Evolutionary conservation across 139 green algal genomes (phyloP), one percentile per base, ranked within the genome.

Genomic region (Zygnema circumcarinatum): DNA sequence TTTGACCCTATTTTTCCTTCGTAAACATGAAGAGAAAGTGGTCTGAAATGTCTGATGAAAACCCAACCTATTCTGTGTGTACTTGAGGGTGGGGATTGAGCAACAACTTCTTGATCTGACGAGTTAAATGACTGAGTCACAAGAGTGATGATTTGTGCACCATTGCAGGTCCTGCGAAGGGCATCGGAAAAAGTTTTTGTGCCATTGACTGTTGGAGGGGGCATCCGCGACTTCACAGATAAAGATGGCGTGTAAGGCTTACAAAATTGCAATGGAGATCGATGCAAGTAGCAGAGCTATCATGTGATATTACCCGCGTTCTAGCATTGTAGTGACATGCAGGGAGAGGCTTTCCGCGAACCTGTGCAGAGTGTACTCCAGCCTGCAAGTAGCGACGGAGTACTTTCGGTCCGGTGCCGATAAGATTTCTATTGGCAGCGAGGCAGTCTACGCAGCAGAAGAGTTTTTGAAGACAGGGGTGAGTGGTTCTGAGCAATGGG

Each of bases 341-440:
- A n/a, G n/a, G n/a, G n/a, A n/a, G n/a, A n/a, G n/a, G n/a, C n/a
- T n/a, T n/a, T n/a, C n/a, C n/a, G n/a, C n/a, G n/a, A n/a, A n/a
- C n/a, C n/a, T n/a, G 56, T 79, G 72, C 84, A 89, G 86, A 38
- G 32, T 42, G 22, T 98, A 98, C 93, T 92, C 87, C 1, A 95
- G 95, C 2, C 89, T 99, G n/a, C 92, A 98, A 86, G 97, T 99
- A 67, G 97, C 97, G 2, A 92, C 94, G 1, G 96, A 97, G 88
- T 99, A 99, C 93, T 99, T 99, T 93, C 91, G 96, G 90, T 94
- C 94, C 32, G 96, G 96, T 0, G 96, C 96, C 0, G 96, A 98
- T 92, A 98, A 98, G 93, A 94, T 99, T 67, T 98, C 95, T n/a
- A 99, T 99, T 29, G 97, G 97, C 41, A 94, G 93, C 52, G 97